Evolutionary conservation across 2,329 filamentous ascomycete species (phyloP), one percentile per base, ranked within the genome.

Genomic region (Fusarium tuaranense): DNA sequence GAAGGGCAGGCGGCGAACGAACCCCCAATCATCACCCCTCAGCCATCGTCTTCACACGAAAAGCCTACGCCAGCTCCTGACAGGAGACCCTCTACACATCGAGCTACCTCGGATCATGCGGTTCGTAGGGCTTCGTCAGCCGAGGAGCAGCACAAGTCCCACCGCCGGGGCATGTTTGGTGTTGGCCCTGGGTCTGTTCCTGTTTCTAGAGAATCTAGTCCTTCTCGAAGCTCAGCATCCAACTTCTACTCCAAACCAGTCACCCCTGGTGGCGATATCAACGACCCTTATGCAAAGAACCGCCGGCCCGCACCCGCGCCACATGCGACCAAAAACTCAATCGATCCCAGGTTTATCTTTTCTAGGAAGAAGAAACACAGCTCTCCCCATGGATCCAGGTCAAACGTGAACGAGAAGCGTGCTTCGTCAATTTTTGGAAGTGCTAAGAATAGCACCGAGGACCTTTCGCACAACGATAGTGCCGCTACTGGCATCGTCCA

Each of bases 341-440:
- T 97, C 53, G 95, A 98, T 78, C 89, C 93, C 8, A 90, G 95
- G 74, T 98, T 97, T 76, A 92, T 97, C 65, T 98, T 98, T 78
- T 91, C 92, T 9, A 87, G 91, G 70, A 92, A 93, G 77, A 94
- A 96, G 84, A 89, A 92, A 66, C 89, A 91, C 63, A 84, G 87
- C 12, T 90, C 91, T 1, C 87, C 89, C 1, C 85, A 84, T 34
- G 84, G 86, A 3, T 89, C 91, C 14, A 86, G 87, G 44, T 82
- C 86, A 46, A 88, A 83, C 71, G 78, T 89, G 60, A 87, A 87
- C 36, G 88, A 91, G 22, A 92, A 90, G 78, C 86, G 88, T 18
- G 84, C 84, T 57, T 88, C 88, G 0, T 84, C 80, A n/a, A 74
- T 82, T 12, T 83, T 83, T 62, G 76, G 78, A 25, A 72, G 70